These are phyloP conservation scores for Limonium bicolor DNA, from an alignment of 148 eudicot species.

Conservation along the genomic window DNA sequence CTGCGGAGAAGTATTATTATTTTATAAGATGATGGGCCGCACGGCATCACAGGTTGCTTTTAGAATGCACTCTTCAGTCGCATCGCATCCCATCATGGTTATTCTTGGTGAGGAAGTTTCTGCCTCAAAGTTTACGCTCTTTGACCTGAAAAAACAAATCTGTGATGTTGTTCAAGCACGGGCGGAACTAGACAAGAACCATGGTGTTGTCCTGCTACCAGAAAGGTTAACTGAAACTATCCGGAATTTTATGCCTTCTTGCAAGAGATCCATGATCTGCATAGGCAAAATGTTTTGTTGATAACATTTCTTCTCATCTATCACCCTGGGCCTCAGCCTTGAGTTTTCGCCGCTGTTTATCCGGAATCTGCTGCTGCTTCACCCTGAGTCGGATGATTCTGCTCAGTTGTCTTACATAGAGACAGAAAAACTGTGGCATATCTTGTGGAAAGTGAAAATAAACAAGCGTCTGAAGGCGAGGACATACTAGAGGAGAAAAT, in stretches of 20 bases:
- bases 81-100: too few relatives aligned
- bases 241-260: conserved; percentile 94
- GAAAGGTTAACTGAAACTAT: conserved; percentile 98
- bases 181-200: conserved; percentile 84
- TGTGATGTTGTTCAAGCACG: conserved; percentile 98
- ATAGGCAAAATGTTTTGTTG: conserved; percentile 64
- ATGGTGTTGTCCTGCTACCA: conserved; percentile 87
- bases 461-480: conserved; percentile 99
- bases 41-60: too few relatives aligned
- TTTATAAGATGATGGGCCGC: too few relatives aligned
- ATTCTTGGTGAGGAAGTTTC: too few relatives aligned
- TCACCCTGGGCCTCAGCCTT: conserved; percentile 99
- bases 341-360: conserved; percentile 83
- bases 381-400: conserved; percentile 97
- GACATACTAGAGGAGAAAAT: conserved; percentile 94
- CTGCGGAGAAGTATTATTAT: too few relatives aligned
- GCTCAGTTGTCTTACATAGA: conserved; percentile 95
- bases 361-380: conserved; percentile 82
- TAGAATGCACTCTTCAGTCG: too few relatives aligned
- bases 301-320: conserved; percentile 66
- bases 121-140: too few relatives aligned
- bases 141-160: conserved; percentile 80
- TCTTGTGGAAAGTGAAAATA: too few relatives aligned
- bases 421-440: too few relatives aligned
- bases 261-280: conserved; percentile 89